Base-by-base conservation (phyloP, 2,329 filamentous ascomycete genomes). In the Rachicladosporium sp. region DNA sequence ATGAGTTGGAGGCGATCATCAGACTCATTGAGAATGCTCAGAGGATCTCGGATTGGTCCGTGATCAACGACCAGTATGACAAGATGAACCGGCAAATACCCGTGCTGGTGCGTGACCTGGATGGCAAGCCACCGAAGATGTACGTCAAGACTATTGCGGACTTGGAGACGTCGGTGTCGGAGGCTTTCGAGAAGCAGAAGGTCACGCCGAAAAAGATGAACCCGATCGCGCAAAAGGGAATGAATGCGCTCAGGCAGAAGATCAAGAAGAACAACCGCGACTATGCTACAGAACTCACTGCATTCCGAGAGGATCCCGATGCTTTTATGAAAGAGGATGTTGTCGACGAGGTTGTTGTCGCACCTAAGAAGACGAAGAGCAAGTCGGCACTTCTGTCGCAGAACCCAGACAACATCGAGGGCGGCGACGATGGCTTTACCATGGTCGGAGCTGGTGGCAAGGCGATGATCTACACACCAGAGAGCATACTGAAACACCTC, bases 191-290 rank as follows among this genome's bases (percentile, higher is more conserved):
- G 55, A 95, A 95, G 74, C 85, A 93, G 61, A 98, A 98, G 72
- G 83, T 93, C 51, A 83, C 84, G 2, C 78, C 81, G 47, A 95
- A 95, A 78, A 96, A 95, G 75, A 94, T 96, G 88, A 98, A 94
- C 68, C 87, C 88, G 46, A 91, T 81, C 58, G 93, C 89, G 60
- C 82, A 87, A 50, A 85, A 87, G 66, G 87, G 88, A 56, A 76
- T 98, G 57, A 98, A 96, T 63, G 86, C 88, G 46, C 84, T 96
- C 58, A 93, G 95, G 69, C 91, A 98, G 65, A 88, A 88, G 68
- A 86, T 98, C 70, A 88, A 89, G 77, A 96, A 95, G 76, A 89
- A 89, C 68, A 93, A 89, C 74, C 93, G 93, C 68, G 89, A 96
- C 49, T 89, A 89, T 67, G 77, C 85, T 57, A 70, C 74, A 46